Percentiles rank a stretch among this genome's conserved stretches.
These are phyloP conservation scores for Syzygium syzygioides DNA, from an alignment of 441 rosid species.

Conservation along the genomic window DNA sequence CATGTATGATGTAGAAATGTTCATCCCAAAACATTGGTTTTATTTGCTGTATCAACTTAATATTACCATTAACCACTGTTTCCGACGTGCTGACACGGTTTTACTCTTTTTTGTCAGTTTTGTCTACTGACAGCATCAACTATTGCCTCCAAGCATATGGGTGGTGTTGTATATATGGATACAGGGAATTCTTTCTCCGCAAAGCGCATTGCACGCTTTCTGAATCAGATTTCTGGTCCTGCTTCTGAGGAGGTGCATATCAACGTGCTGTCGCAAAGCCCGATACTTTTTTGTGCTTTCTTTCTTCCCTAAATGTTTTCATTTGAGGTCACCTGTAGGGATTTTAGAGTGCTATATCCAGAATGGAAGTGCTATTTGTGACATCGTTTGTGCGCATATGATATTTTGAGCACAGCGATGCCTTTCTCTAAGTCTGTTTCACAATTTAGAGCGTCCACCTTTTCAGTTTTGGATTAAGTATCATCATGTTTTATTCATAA, in stretches of 20 bases:
- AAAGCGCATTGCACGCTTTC: slow-evolving; percentile 43
- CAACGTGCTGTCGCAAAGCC: neutral
- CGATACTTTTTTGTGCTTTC: neutral
- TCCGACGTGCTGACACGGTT: neutral
- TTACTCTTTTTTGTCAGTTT: slow-evolving; percentile 32
- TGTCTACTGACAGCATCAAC: slow-evolving; percentile 60
- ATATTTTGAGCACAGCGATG: neutral
- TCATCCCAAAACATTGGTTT: neutral
- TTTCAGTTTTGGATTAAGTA: neutral
- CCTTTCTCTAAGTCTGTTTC: neutral
- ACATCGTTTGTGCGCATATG: neutral
- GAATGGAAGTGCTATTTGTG: neutral
- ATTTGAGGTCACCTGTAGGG: neutral
- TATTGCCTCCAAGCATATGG: slow-evolving; percentile 43
- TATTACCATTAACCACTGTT: neutral
- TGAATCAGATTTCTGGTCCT: slow-evolving; percentile 27
- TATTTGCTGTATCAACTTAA: neutral
- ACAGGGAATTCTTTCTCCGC: slow-evolving; percentile 85
- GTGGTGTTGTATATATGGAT: slow-evolving; percentile 55
- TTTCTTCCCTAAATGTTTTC: neutral
- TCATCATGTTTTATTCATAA: neutral
- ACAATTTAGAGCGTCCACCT: neutral
- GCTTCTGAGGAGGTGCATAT: slow-evolving; percentile 25
- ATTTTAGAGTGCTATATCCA: neutral
- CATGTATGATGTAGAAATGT: neutral